These are phyloP conservation scores for Zychaea mexicana DNA, from an alignment of 371 early-diverging fungal species.

Conservation along the genomic window DNA sequence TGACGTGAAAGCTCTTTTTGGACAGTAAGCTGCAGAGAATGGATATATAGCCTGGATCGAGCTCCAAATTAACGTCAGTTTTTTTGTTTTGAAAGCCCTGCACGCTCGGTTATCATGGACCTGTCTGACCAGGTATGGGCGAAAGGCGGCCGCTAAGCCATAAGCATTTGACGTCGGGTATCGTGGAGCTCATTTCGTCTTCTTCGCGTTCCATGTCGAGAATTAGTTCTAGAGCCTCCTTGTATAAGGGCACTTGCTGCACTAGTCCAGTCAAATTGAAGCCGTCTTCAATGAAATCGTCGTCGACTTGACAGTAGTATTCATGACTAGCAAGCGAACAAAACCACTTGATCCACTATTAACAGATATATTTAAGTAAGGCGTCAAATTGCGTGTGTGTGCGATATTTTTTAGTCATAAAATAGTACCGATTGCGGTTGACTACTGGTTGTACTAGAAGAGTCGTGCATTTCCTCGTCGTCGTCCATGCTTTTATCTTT, in stretches of 20 bases:
- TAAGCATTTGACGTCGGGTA: constrained; percentile 51
- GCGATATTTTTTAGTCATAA: no score
- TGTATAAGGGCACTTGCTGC: constrained; percentile 75
- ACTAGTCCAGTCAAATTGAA: constrained; percentile 92
- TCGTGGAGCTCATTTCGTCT: constrained; percentile 43
- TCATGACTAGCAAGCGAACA: constrained; percentile 77
- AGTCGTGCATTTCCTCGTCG: constrained; percentile 2
- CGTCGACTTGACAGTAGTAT: constrained; percentile 81
- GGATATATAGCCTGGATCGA: no score
- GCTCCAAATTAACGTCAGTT: no score
- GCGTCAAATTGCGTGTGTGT: no score
- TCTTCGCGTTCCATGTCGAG: constrained; percentile 71
- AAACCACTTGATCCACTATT: constrained; percentile 93
- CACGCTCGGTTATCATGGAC: no score
- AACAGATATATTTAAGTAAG: no score
- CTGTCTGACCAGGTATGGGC: no score
- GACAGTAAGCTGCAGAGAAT: no score
- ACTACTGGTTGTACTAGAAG: constrained; percentile 4
- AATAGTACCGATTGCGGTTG: constrained; percentile 10
- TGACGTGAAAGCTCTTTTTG: no score
- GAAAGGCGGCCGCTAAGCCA: no score
- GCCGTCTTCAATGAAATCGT: constrained; percentile 86
- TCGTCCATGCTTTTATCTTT: no score
- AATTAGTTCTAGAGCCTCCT: constrained; percentile 82
- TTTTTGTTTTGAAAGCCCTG: no score